Conservation (phyloP, 2,329 filamentous ascomycete species). For the Chalaropsis ovoidea region DNA sequence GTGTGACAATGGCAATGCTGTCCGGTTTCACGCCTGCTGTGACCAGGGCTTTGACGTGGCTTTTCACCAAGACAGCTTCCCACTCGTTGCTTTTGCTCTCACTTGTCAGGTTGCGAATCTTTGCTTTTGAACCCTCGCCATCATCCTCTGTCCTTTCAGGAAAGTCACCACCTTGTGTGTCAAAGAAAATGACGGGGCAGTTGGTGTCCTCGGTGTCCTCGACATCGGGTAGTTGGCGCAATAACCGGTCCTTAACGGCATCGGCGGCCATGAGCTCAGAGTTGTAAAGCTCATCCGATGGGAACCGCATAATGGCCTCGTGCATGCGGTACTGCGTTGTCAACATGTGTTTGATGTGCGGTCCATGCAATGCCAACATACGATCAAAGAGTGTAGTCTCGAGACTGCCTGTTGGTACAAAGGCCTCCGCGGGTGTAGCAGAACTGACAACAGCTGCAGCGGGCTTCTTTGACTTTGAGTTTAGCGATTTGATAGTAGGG, state of each 20-base stretch:
- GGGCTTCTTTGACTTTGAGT: slow-evolving; percentile 36
- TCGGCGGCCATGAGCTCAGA: slow-evolving; percentile 71
- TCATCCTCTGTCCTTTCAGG: slow-evolving; percentile 72
- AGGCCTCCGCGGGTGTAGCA: slow-evolving; percentile 15
- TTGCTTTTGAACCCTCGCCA: slow-evolving; percentile 43
- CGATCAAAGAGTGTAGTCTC: slow-evolving; percentile 92
- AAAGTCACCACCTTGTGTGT: slow-evolving; percentile 91
- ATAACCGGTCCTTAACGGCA: slow-evolving; percentile 60
- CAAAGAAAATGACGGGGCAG: slow-evolving; percentile 84
- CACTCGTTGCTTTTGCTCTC: slow-evolving; percentile 83
- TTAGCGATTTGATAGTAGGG: slow-evolving; percentile 80
- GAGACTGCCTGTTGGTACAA: slow-evolving; percentile 38
- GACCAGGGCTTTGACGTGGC: slow-evolving; percentile 68
- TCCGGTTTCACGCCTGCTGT: slow-evolving; percentile 66
- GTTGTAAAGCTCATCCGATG: slow-evolving; percentile 80
- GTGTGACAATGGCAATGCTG: slow-evolving; percentile 88
- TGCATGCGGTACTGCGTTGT: slow-evolving; percentile 99
- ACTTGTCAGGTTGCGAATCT: slow-evolving; percentile 36
- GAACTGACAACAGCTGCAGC: slow-evolving; percentile 30
- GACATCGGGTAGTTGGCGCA: slow-evolving; percentile 52
- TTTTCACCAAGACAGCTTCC: slow-evolving; percentile 70
- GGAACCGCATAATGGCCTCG: slow-evolving; percentile 87
- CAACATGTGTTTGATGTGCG: slow-evolving; percentile 81
- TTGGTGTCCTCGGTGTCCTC: slow-evolving; percentile 75
- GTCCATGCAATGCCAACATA: slow-evolving; percentile 69